These are phyloP conservation scores for Ophiostoma himal-ulmi DNA, from an alignment of 2,329 filamentous ascomycete species.

Conservation along the genomic window DNA sequence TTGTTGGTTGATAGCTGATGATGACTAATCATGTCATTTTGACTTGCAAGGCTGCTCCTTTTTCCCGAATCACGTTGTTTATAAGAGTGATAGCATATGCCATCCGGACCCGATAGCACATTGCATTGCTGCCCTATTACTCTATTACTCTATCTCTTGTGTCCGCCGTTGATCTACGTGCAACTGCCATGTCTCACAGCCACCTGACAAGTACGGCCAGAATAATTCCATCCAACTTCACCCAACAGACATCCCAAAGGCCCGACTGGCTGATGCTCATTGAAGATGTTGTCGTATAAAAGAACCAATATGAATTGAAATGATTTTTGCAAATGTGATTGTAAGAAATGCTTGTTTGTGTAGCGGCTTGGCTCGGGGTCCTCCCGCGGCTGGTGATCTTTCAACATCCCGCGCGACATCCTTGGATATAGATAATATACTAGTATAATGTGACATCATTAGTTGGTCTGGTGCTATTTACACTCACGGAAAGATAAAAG, in stretches of 20 bases:
- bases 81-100: not conserved
- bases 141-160: not conserved
- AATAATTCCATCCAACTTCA: not conserved
- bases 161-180: not conserved
- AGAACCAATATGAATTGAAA: not conserved
- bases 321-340: not conserved
- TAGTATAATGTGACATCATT: not conserved
- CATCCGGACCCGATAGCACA: not conserved
- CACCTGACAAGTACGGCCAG: not conserved
- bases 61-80: not conserved
- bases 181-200: not conserved
- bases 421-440: not conserved
- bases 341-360: not conserved
- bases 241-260: not conserved
- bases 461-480: not conserved
- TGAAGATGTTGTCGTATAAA: not conserved
- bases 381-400: not conserved
- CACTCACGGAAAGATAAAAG: not conserved
- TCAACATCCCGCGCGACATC: not conserved
- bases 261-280: not conserved
- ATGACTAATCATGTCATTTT: not conserved
- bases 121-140: not conserved
- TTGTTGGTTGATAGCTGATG: not conserved
- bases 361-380: conserved; percentile 4
- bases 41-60: not conserved